Evolutionary conservation across 139 green algal species (phyloP), one percentile per base, ranked within the genome.

Genomic region (Tetradesmus obliquus): DNA sequence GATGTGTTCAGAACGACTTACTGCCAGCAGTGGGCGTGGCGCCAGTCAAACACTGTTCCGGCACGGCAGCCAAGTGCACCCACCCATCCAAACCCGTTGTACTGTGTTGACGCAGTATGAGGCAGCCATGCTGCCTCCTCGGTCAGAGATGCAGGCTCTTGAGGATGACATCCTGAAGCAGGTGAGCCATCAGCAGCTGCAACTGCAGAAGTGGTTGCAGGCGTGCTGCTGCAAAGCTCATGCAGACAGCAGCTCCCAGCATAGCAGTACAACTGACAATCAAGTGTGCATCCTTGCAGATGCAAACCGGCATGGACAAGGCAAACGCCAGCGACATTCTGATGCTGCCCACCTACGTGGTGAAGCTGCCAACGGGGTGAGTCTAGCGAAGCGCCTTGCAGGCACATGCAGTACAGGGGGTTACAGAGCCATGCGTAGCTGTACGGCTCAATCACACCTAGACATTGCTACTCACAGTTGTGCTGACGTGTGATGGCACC

Each of bases 261-360:
- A 6, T 13, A 71, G 60, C 60, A 19, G 9, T 3, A 19, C 17
- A 76, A 5, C 7, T 76, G 15, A 24, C 32, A 76, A 76, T 13
- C 60, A 76, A 19, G 3, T 76, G 17, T 24, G 17, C n/a, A 24
- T 13, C 15, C 19, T 66, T 55, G 71, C 93, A 96, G 93, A 89
- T 95, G 88, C 62, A 91, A 51, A 62, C 84, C 0, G 94, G 93
- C 12, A 90, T 95, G 13, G 54, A 84, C 0, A 82, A 85, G 17
- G 82, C 84, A 0, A 86, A 93, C 54, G 91, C 91, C 57, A 92
- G 82, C 71, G 88, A 90, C 79, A 92, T 96, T 62, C 91, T 95
- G 66, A 95, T 96, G 95, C 93, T 96, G 24, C 94, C 95, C 2
- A 95, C 91, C 9, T 95, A 90, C 51, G 92, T 96, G 32, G 87